Conservation (phyloP, 257 asterid species). For the Solanum etuberosum region DNA sequence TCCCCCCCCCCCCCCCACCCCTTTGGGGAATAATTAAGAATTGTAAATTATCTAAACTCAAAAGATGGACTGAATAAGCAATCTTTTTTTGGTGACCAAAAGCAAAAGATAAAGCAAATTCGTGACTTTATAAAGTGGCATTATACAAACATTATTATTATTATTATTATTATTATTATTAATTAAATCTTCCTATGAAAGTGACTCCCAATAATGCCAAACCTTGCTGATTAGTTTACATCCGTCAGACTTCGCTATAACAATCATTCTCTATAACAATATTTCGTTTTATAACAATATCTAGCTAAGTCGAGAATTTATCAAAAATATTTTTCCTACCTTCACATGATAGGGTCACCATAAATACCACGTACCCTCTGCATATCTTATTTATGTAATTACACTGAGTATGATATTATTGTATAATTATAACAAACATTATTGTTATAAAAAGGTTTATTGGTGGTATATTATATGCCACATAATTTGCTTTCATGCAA, state of each 20-base stretch:
- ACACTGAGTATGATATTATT: background rate
- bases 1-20: rapidly evolving
- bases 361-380: background rate
- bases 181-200: background rate
- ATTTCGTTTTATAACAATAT: no score
- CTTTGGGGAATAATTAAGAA: background rate
- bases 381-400: background rate
- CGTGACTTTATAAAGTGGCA: background rate
- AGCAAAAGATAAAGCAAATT: background rate
- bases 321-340: no score
- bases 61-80: background rate
- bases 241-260: rapidly evolving
- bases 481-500: slow-evolving; percentile 2
- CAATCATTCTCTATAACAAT: background rate
- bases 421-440: background rate
- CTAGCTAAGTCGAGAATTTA: no score
- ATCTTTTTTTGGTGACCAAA: background rate
- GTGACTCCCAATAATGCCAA: background rate
- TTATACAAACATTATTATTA: background rate
- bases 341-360: no score
- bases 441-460: background rate
- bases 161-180: background rate
- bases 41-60: background rate
- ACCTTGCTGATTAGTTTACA: background rate
- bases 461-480: background rate